Evolutionary conservation across 768 basidiomycete genomes (phyloP).

Genomic region (Serpula lacrymans): DNA sequence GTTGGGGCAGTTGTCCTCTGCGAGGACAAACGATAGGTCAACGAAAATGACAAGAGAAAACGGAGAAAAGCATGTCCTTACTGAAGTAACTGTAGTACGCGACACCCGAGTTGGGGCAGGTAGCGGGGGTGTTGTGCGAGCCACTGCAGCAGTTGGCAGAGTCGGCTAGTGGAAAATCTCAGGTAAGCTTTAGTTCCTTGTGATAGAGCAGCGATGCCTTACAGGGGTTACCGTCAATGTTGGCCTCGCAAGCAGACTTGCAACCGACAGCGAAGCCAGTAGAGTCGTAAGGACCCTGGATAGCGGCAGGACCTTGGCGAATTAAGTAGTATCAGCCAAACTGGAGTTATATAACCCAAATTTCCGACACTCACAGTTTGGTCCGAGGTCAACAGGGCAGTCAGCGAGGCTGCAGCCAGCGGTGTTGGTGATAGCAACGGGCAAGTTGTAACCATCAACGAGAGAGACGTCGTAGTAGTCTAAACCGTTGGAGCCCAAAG

Average conservation of each 20-base stretch:
- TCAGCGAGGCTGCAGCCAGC: constrained; percentile 50
- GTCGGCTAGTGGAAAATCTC: constrained; percentile 37
- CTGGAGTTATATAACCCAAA: neutral
- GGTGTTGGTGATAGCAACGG: constrained; percentile 54
- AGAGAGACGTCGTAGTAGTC: constrained; percentile 48
- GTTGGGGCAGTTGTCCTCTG: constrained; percentile 41
- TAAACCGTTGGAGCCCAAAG: constrained; percentile 19
- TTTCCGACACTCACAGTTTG: constrained; percentile 40
- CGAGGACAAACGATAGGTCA: neutral
- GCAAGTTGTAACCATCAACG: constrained; percentile 66
- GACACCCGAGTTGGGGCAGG: constrained; percentile 51
- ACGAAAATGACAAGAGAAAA: too few relatives aligned
- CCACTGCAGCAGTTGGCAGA: constrained; percentile 68
- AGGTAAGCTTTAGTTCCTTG: too few relatives aligned
- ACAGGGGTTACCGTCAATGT: constrained; percentile 33
- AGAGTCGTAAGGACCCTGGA: constrained; percentile 34
- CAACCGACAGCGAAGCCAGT: constrained; percentile 39
- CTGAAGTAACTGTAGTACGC: constrained; percentile 46
- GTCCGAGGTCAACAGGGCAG: constrained; percentile 60
- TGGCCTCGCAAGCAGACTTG: constrained; percentile 40
- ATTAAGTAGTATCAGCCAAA: neutral
- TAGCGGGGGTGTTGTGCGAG: constrained; percentile 43
- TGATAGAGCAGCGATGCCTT: too few relatives aligned
- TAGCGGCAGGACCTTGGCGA: constrained; percentile 26
- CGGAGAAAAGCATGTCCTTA: constrained; percentile 16